Evolutionary conservation across 2,329 filamentous ascomycete genomes (phyloP), one percentile per base, ranked within the genome.

Genomic region (Immersiporthe knoxdaviesiana): DNA sequence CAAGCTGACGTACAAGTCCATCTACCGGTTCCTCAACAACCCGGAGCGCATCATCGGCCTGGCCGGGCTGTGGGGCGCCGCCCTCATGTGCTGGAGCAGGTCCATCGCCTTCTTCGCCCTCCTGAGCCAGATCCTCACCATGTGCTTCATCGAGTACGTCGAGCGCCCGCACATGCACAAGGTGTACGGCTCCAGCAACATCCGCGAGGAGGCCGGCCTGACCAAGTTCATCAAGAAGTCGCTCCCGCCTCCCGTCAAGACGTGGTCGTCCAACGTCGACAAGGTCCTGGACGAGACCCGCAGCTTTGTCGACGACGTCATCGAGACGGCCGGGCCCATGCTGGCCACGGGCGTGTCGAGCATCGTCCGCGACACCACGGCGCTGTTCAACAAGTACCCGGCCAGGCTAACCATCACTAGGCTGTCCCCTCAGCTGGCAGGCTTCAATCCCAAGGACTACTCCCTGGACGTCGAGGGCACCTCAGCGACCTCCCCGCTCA

Each of bases 81-180:
- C 94, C 8, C 87, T 98, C 63, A 97, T 99, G 75, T 97, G 95
- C 0, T 94, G 93, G 86, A 97, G 92, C 78, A 88, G 90, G 65
- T 85, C 92, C 5, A 91, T 99, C 73, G 97, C 97, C 78, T 88
- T 94, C 77, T 86, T 98, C 73, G 95, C 96, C 1, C 83, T 97
- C 30, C 80, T 94, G 47, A 94, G 93, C 73, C 96, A 99, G 77
- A 87, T 95, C 41, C 84, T 97, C 63, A 96, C 92, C 1, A 84
- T 98, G 41, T 89, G 85, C 39, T 97, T 97, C 82, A 92, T 99
- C 67, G 92, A 97, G 70, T 92, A 95, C 73, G 92, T 99, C 12
- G 96, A 99, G 81, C 91, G 94, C 70, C 96, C 95, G 18, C 96
- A 99, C 79, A 98, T 99, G 94, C 92, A 97, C 79, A 98, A 97